Base-by-base conservation (phyloP, 441 rosid genomes). In the Francoa sonchifolia region DNA sequence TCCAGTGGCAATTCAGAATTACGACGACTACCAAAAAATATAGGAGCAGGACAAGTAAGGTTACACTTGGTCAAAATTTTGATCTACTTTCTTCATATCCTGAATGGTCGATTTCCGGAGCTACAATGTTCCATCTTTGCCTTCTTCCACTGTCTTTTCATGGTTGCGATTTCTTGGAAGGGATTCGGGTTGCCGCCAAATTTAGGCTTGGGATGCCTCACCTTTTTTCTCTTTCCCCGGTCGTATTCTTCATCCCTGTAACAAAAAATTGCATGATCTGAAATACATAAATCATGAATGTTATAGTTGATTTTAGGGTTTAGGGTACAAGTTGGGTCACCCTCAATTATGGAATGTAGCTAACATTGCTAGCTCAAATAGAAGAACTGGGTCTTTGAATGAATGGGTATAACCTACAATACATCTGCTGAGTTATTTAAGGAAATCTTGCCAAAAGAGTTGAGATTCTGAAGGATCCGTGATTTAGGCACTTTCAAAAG, bases 231-330 rank as follows among this genome's bases (percentile, higher is more conserved):
- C 77, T 65, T 89, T 7, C 98, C 98, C 12, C 60, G 66, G 51
- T 89, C 98, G 44, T 89, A 89, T 59, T 82, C 94, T 57, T 77
- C 94, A 43, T 89, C 96, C 94, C 98, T 89, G 62, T 14, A 32
- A 26, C 42, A 54, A 55, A 38, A 29, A 8, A 59, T 28, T 19
- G 12, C 12, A 26, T 26, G 29, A 7, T 5, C 9, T 26, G 29
- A 7, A 5, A 5, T 7, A 7, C 1, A 26, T 7, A 26, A 4
- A 10, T 10, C 8, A 10, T 5, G 9, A 26, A 26, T 26, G 4
- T 3, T 26, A 5, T 7, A 4, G 9, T 10, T 29, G 11, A 29
- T 0, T 8, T 29, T 8, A 3, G 8, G 32, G n/a, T n/a, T n/a
- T n/a, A n/a, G n/a, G n/a, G n/a, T n/a, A n/a, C n/a, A n/a, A n/a